A percentile compares a stretch with the other conserved stretches of the same genome.
Conservation (phyloP, 2,329 filamentous ascomycete genomes). For the Botrytis cinerea region DNA sequence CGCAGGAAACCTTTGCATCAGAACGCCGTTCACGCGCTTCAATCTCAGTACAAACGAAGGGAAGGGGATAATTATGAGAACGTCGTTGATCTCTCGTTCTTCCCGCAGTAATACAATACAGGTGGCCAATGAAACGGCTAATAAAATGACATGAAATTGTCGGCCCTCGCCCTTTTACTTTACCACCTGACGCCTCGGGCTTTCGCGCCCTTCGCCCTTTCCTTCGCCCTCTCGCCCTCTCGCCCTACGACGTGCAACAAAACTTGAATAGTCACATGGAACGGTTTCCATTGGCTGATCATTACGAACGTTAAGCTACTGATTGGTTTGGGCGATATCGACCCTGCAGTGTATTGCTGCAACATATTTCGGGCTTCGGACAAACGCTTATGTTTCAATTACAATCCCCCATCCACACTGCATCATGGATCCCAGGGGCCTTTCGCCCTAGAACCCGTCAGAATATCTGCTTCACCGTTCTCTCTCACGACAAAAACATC, state of each 20-base stretch:
- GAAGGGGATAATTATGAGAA: not conserved
- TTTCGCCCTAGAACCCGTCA: slow-evolving; percentile 54
- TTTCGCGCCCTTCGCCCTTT: slow-evolving; percentile 9
- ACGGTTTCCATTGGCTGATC: not conserved
- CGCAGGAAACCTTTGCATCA: not conserved
- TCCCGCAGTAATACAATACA: too few relatives aligned
- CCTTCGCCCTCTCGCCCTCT: not conserved
- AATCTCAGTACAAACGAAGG: not conserved
- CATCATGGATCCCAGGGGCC: slow-evolving; percentile 55
- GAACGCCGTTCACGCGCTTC: not conserved
- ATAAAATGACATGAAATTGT: not conserved
- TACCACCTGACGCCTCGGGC: not conserved
- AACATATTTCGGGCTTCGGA: not conserved
- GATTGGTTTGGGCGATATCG: not conserved
- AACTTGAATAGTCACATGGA: slow-evolving; percentile 6
- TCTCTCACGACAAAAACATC: slow-evolving; percentile 60
- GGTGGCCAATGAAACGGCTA: not conserved
- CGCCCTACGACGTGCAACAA: slow-evolving; percentile 21
- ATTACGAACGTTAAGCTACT: not conserved
- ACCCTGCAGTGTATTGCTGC: not conserved
- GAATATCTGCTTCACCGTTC: slow-evolving; percentile 53
- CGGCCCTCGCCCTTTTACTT: not conserved
- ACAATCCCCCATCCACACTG: not conserved
- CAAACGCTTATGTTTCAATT: not conserved
- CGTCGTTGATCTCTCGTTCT: not conserved